Percentiles rank a stretch among this genome's conserved stretches.
These are phyloP conservation scores for Stemphylium beticola DNA, from an alignment of 2,329 filamentous ascomycete genomes.

Conservation along the genomic window DNA sequence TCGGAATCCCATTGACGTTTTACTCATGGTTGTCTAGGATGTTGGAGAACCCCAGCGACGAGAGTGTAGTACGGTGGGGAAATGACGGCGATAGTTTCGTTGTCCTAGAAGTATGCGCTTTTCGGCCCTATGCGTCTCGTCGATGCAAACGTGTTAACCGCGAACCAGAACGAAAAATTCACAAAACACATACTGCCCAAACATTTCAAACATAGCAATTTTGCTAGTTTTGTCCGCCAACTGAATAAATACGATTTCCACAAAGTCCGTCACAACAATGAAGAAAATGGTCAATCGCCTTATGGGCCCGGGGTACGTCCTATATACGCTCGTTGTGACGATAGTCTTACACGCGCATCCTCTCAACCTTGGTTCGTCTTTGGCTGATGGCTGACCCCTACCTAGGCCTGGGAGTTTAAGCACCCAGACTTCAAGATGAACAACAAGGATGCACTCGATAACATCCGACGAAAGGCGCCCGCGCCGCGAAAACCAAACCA, in stretches of 20 bases:
- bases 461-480: conserved; percentile 93
- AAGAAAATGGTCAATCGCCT: conserved; percentile 80
- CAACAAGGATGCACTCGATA: conserved; percentile 95
- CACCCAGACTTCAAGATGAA: conserved; percentile 95
- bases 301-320: conserved; percentile 75
- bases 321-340: not conserved
- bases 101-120: conserved; percentile 79
- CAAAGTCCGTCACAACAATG: conserved; percentile 91
- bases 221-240: conserved; percentile 94
- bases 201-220: conserved; percentile 99
- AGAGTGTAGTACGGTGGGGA: conserved; percentile 93
- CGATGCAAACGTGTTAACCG: conserved; percentile 19
- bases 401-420: conserved; percentile 91
- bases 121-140: not conserved
- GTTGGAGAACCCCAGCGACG: conserved; percentile 93
- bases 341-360: not conserved
- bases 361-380: not conserved
- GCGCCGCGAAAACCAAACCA: conserved; percentile 76
- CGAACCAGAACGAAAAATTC: conserved; percentile 87
- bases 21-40: conserved; percentile 67
- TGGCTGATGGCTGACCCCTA: conserved; percentile 27
- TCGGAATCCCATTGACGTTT: conserved; percentile 2
- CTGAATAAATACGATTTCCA: conserved; percentile 99
- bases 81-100: conserved; percentile 96
- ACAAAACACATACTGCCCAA: conserved; percentile 96